Evolutionary conservation across 805 yeast genomes (phyloP).

Genomic region (Saccharomyces jurei): DNA sequence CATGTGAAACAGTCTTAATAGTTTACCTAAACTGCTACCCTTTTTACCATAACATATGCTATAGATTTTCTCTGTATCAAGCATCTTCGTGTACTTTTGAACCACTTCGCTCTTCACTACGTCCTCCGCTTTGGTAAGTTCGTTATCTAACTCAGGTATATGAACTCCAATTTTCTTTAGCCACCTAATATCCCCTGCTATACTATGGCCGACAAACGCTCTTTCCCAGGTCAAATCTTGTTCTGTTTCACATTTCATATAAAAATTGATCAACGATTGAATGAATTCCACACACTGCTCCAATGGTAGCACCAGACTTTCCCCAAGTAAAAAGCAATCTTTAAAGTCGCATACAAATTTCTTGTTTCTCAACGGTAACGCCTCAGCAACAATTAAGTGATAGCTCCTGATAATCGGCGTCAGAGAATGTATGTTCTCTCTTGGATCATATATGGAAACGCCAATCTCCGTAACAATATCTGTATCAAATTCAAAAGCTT

Average conservation of each 20-base stretch:
- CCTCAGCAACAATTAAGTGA: slow-evolving; percentile 40
- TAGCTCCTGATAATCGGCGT: slow-evolving; percentile 35
- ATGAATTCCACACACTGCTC: slow-evolving; percentile 32
- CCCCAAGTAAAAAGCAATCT: slow-evolving; percentile 42
- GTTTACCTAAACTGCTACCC: slow-evolving; percentile 40
- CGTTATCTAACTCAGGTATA: slow-evolving; percentile 28
- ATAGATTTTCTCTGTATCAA: slow-evolving; percentile 20
- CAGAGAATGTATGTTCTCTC: slow-evolving; percentile 33
- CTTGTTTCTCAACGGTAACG: slow-evolving; percentile 38
- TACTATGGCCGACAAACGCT: slow-evolving; percentile 52
- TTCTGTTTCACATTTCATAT: slow-evolving; percentile 28
- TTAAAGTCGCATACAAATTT: slow-evolving; percentile 47
- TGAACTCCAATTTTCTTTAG: slow-evolving; percentile 37
- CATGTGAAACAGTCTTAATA: slow-evolving; percentile 40
- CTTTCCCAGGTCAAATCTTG: slow-evolving; percentile 24
- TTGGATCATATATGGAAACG: slow-evolving; percentile 47
- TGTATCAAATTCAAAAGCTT: slow-evolving; percentile 43
- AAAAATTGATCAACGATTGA: slow-evolving; percentile 37
- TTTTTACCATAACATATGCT: slow-evolving; percentile 32
- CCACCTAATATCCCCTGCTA: slow-evolving; percentile 49
- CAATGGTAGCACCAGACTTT: slow-evolving; percentile 35
- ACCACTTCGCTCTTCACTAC: background rate
- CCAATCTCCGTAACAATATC: slow-evolving; percentile 49
- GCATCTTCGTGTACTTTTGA: background rate
- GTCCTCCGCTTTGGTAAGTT: slow-evolving; percentile 3